Evolutionary conservation across 495 filamentous ascomycete genomes (phyloP).

Genomic region (Penicillium crystallinum): DNA sequence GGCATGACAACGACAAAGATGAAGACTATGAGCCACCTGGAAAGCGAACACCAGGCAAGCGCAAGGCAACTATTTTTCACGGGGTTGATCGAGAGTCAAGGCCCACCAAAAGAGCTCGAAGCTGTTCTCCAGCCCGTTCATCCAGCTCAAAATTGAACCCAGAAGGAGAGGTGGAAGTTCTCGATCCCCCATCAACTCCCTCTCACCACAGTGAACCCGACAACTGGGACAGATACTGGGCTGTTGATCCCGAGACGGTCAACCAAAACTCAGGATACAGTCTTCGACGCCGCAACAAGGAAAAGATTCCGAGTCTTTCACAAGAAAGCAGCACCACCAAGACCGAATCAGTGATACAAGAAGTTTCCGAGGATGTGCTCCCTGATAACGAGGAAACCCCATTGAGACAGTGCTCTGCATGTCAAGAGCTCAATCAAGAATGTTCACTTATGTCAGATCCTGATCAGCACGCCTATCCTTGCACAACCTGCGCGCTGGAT

Average conservation of each 20-base stretch:
- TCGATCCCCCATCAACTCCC: neutral
- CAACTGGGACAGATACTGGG: neutral
- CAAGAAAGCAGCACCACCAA: neutral
- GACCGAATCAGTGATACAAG: neutral
- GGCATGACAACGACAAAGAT: slow-evolving; percentile 14
- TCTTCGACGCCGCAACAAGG: neutral
- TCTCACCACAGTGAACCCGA: neutral
- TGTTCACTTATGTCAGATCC: neutral
- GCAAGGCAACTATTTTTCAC: neutral
- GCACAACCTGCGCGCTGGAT: neutral
- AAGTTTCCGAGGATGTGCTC: neutral
- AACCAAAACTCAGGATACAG: neutral
- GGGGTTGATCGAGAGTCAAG: neutral
- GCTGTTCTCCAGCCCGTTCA: neutral
- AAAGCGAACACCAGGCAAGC: neutral
- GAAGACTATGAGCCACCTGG: slow-evolving; percentile 5
- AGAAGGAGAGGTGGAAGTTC: neutral
- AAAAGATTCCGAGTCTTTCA: neutral
- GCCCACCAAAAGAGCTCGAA: neutral
- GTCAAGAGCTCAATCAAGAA: neutral
- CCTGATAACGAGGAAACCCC: neutral
- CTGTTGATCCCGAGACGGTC: neutral
- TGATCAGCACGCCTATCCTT: neutral
- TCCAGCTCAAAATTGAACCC: neutral
- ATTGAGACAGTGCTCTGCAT: neutral